These are phyloP conservation scores for Calonectria pseudoturangicola DNA, from an alignment of 2,329 filamentous ascomycete species.

Conservation along the genomic window DNA sequence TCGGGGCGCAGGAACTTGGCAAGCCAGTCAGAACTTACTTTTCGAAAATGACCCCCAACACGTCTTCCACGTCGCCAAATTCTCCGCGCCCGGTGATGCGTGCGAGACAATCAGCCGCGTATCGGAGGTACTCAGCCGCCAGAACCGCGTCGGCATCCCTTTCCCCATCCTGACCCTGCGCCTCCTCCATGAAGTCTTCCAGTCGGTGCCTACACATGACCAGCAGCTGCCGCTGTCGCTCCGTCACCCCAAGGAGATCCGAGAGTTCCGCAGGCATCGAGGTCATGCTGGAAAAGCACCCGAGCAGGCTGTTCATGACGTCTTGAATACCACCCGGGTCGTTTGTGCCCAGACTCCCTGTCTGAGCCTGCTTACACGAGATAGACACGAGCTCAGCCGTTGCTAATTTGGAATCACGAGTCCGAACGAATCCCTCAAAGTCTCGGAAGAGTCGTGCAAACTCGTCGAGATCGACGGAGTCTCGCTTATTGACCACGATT, in stretches of 20 bases:
- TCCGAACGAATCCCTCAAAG: constrained; percentile 59
- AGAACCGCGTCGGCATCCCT: constrained; percentile 87
- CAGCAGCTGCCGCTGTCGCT: constrained; percentile 89
- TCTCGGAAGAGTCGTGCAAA: constrained; percentile 62
- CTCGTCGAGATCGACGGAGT: constrained; percentile 63
- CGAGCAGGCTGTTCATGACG: constrained; percentile 81
- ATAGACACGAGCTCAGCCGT: constrained; percentile 69
- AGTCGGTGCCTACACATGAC: constrained; percentile 83
- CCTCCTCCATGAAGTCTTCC: constrained; percentile 81
- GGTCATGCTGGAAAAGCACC: constrained; percentile 82
- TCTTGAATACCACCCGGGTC: constrained; percentile 80
- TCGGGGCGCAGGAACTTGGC: constrained; percentile 19
- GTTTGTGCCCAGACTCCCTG: constrained; percentile 43
- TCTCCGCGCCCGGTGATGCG: constrained; percentile 92
- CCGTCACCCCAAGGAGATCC: constrained; percentile 92
- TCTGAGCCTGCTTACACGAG: constrained; percentile 80
- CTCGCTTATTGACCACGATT: constrained; percentile 78
- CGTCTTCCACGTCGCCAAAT: constrained; percentile 93
- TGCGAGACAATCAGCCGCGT: constrained; percentile 86
- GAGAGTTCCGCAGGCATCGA: constrained; percentile 82
- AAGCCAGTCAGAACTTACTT: constrained; percentile 77
- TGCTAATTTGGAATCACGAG: constrained; percentile 51
- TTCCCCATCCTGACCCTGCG: constrained; percentile 60
- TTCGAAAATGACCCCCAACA: constrained; percentile 97
- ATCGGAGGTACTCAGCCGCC: constrained; percentile 90